These are phyloP conservation scores for Ploettnerulaceae sp. DNA, from an alignment of 2,329 filamentous ascomycete genomes.

Conservation along the genomic window DNA sequence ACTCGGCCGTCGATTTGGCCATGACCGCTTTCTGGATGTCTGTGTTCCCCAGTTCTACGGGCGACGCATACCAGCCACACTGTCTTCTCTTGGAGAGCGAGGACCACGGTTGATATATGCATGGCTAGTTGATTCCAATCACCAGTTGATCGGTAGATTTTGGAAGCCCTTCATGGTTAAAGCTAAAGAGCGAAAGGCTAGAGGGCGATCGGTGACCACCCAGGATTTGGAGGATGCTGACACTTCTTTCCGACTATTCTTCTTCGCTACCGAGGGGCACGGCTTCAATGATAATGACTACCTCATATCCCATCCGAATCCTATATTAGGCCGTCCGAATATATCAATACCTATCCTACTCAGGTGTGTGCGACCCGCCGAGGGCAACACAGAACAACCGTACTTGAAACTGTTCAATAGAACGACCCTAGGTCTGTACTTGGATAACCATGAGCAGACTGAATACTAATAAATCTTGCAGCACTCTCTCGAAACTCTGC, in stretches of 20 bases:
- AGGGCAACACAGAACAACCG: slow-evolving; percentile 42
- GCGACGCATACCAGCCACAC: slow-evolving; percentile 25
- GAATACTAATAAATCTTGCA: slow-evolving; percentile 24
- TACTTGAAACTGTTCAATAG: slow-evolving; percentile 55
- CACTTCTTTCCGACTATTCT: slow-evolving; percentile 41
- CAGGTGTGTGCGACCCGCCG: slow-evolving; percentile 47
- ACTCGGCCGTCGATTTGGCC: slow-evolving; percentile 50
- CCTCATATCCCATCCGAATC: background rate
- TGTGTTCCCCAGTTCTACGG: slow-evolving; percentile 43
- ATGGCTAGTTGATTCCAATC: slow-evolving; percentile 36
- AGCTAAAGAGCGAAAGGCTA: slow-evolving; percentile 23
- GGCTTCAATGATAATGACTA: slow-evolving; percentile 2
- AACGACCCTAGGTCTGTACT: slow-evolving; percentile 46
- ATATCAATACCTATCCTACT: slow-evolving; percentile 42
- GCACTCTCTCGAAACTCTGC: slow-evolving; percentile 41
- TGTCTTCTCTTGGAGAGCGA: slow-evolving; percentile 33
- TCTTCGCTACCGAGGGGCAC: slow-evolving; percentile 51
- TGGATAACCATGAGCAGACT: too few relatives aligned
- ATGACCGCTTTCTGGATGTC: slow-evolving; percentile 55
- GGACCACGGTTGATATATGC: slow-evolving; percentile 35
- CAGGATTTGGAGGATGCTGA: slow-evolving; percentile 28
- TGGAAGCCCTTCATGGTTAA: slow-evolving; percentile 32
- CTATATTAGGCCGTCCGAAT: slow-evolving; percentile 8
- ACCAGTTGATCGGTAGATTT: slow-evolving; percentile 27
- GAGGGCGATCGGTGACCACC: slow-evolving; percentile 35